phyloP scores from a whole-genome alignment of 1,284 basidiomycete species.

The Sporisorium scitamineum region DNA sequence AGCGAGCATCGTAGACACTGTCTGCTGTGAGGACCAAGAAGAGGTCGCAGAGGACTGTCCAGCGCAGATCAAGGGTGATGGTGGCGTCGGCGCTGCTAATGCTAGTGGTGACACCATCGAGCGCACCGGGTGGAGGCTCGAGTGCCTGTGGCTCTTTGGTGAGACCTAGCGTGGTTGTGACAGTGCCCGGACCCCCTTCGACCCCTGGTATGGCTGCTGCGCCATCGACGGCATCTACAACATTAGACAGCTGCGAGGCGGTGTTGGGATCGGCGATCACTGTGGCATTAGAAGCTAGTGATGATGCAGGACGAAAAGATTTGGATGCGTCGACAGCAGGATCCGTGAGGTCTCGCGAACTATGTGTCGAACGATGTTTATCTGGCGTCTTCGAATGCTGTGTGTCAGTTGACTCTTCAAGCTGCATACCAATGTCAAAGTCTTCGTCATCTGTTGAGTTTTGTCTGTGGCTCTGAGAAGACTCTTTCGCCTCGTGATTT shows the following conservation, averaged over 20 bases:
- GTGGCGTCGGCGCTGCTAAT: slow-evolving; percentile 62
- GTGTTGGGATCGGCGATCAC: slow-evolving; percentile 64
- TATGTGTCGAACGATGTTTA: background rate
- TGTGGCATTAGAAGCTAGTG: slow-evolving; percentile 9
- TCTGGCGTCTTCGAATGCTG: background rate
- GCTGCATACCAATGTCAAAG: slow-evolving; percentile 34
- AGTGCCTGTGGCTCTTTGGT: slow-evolving; percentile 57
- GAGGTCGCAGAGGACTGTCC: slow-evolving; percentile 68
- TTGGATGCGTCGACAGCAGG: background rate
- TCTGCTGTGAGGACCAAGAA: slow-evolving; percentile 68
- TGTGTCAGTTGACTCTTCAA: slow-evolving; percentile 10
- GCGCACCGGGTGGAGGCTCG: slow-evolving; percentile 57
- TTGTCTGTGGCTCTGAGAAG: background rate
- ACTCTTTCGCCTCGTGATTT: background rate
- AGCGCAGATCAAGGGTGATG: slow-evolving; percentile 68
- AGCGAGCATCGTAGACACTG: slow-evolving; percentile 67
- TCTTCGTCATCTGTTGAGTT: slow-evolving; percentile 18
- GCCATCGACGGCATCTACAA: slow-evolving; percentile 24
- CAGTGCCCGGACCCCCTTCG: slow-evolving; percentile 24
- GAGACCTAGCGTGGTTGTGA: slow-evolving; percentile 50
- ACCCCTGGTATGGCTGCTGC: slow-evolving; percentile 12
- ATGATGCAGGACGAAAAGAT: slow-evolving; percentile 5
- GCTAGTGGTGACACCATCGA: slow-evolving; percentile 67
- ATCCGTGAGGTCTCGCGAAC: background rate
- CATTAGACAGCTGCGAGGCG: slow-evolving; percentile 54